phyloP scores from a whole-genome alignment of 208 protist genomes.

The Trypanosomatidae sp. region DNA sequence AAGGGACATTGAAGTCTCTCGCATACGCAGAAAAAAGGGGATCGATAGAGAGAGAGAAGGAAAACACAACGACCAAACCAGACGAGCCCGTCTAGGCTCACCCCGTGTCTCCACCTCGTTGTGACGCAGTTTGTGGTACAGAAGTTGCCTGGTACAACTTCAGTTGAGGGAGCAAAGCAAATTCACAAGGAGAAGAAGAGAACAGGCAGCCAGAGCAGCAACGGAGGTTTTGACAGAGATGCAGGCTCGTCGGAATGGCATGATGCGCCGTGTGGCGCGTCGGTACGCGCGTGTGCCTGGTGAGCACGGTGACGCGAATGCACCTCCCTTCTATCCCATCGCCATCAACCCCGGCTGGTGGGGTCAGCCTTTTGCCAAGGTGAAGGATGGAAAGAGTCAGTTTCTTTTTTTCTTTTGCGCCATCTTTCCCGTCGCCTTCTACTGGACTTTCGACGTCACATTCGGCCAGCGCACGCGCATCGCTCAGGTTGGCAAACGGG shows the following conservation, averaged over 20 bases:
- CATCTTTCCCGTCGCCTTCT: conserved; percentile 72
- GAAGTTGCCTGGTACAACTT: not conserved
- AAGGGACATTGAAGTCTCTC: not conserved
- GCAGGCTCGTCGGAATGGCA: conserved; percentile 82
- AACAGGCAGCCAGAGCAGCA: not conserved
- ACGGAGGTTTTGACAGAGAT: conserved; percentile 19
- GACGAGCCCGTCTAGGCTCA: not conserved
- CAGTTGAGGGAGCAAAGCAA: not conserved
- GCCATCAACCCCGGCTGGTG: conserved; percentile 89
- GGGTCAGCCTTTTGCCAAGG: conserved; percentile 88
- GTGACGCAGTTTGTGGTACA: not conserved
- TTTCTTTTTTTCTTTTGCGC: conserved; percentile 66
- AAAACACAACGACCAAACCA: not conserved
- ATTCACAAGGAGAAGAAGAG: not conserved
- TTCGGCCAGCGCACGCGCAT: conserved; percentile 77
- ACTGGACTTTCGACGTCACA: conserved; percentile 78
- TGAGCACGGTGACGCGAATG: conserved; percentile 76
- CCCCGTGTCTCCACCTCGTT: not conserved
- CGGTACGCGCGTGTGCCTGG: conserved; percentile 86
- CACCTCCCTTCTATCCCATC: conserved; percentile 87
- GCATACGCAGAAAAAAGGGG: too few species aligned
- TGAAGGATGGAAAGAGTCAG: conserved; percentile 76
- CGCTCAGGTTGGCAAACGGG: conserved; percentile 71
- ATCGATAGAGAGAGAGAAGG: not conserved
- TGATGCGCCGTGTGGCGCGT: conserved; percentile 82